These are phyloP conservation scores for Galerina marginata DNA, from an alignment of 768 basidiomycete species.

Conservation along the genomic window DNA sequence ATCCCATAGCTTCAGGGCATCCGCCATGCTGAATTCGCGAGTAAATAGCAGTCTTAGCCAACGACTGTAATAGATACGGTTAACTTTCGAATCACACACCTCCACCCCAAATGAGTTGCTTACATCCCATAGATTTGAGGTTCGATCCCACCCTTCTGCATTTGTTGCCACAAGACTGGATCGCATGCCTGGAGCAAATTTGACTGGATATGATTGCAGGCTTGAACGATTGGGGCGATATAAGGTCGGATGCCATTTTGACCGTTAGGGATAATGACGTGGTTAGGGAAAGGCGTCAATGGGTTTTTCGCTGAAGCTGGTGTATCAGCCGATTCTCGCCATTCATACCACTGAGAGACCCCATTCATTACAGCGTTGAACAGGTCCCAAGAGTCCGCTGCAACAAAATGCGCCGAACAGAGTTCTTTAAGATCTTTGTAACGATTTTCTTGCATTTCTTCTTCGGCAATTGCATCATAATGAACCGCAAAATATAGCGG, in stretches of 20 bases:
- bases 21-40: conserved; percentile 82
- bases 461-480: conserved; percentile 70
- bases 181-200: conserved; percentile 77
- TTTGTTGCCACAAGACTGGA: conserved; percentile 72
- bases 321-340: conserved; percentile 51
- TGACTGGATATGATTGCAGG: conserved; percentile 82
- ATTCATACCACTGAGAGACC: conserved; percentile 80
- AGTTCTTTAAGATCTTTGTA: conserved; percentile 56
- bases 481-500: conserved; percentile 84
- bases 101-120: conserved; percentile 37
- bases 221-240: conserved; percentile 83
- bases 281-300: conserved; percentile 46
- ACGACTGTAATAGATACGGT: conserved; percentile 55
- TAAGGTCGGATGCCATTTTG: conserved; percentile 64
- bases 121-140: conserved; percentile 98
- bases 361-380: conserved; percentile 82
- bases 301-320: conserved; percentile 15
- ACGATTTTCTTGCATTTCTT: conserved; percentile 30
- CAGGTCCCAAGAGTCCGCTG: conserved; percentile 87
- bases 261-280: conserved; percentile 50
- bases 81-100: conserved; percentile 2
- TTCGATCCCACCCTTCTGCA: conserved; percentile 86
- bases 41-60: conserved; percentile 95
- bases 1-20: conserved; percentile 94
- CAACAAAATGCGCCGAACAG: conserved; percentile 71